Conservation (phyloP, 2,329 filamentous ascomycete species). For the Colletotrichum sp. region DNA sequence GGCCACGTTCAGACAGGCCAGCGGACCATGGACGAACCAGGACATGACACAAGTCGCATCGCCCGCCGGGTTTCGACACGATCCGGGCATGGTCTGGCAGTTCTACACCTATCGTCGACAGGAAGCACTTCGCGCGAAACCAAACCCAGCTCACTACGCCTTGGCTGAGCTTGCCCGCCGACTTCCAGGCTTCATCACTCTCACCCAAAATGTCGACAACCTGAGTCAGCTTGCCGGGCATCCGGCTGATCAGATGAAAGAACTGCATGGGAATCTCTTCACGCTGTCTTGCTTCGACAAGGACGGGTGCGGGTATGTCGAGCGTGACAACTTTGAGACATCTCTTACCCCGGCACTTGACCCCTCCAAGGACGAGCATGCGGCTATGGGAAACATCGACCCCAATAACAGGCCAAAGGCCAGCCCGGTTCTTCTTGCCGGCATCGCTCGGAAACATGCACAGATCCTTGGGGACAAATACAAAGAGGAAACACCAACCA, state of each 20-base stretch:
- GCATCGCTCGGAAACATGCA: slow-evolving; percentile 44
- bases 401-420: slow-evolving; percentile 10
- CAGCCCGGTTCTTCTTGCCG: slow-evolving; percentile 24
- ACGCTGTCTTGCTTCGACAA: slow-evolving; percentile 42
- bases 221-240: slow-evolving; percentile 63
- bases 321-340: slow-evolving; percentile 63
- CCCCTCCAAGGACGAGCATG: slow-evolving; percentile 50
- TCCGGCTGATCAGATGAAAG: slow-evolving; percentile 59
- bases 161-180: slow-evolving; percentile 64
- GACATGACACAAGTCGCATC: slow-evolving; percentile 66
- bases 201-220: slow-evolving; percentile 73
- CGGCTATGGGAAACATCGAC: neutral
- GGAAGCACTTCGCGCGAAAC: slow-evolving; percentile 66
- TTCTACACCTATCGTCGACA: slow-evolving; percentile 71
- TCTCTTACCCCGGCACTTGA: slow-evolving; percentile 67
- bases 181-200: slow-evolving; percentile 59
- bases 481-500: slow-evolving; percentile 24
- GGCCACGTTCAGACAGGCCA: slow-evolving; percentile 68
- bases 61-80: slow-evolving; percentile 61
- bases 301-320: slow-evolving; percentile 59
- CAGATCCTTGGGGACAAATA: slow-evolving; percentile 61
- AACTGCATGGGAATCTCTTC: slow-evolving; percentile 48
- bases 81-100: slow-evolving; percentile 74
- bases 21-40: slow-evolving; percentile 69
- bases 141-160: slow-evolving; percentile 69